A percentile compares a stretch with the other conserved stretches of the same genome.
Conservation (phyloP, 23 red algal species). For the Cyanidioschyzon merolae region DNA sequence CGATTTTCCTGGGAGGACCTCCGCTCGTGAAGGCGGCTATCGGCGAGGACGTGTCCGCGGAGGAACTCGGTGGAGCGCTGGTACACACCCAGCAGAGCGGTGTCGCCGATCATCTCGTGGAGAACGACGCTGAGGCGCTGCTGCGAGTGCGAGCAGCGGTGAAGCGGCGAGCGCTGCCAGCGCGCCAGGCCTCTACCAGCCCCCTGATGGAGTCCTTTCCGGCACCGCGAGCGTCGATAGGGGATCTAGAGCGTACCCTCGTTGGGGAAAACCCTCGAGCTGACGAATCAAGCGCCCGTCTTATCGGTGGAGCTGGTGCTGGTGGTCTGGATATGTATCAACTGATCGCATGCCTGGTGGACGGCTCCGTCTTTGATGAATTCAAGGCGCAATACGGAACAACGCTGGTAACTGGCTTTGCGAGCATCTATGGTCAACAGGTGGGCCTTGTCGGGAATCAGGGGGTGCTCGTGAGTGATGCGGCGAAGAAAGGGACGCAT, state of each 20-base stretch:
- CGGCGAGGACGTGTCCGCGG: constrained; percentile 29
- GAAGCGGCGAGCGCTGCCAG: background rate
- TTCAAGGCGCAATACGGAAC: constrained; percentile 39
- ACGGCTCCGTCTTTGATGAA: constrained; percentile 27
- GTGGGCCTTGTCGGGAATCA: constrained; percentile 45
- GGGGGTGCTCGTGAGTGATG: constrained; percentile 32
- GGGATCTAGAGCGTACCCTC: background rate
- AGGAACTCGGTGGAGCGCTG: constrained; percentile 38
- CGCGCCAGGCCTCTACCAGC: background rate
- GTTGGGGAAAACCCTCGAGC: background rate
- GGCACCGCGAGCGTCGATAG: background rate
- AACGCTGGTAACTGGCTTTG: constrained; percentile 31
- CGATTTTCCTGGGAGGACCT: constrained; percentile 42
- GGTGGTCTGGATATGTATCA: constrained; percentile 20
- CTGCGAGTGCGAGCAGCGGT: background rate
- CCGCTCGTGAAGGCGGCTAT: constrained; percentile 47
- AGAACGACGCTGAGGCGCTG: constrained; percentile 30
- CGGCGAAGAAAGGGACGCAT: constrained; percentile 40
- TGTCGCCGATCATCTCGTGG: constrained; percentile 34
- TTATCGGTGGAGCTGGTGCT: constrained; percentile 6
- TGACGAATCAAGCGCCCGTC: background rate
- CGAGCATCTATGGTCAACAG: constrained; percentile 17
- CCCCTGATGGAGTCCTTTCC: background rate
- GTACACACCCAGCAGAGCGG: constrained; percentile 30
- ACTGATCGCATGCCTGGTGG: constrained; percentile 31